Percentiles rank a stretch among this genome's conserved stretches.
phyloP scores from a whole-genome alignment of 2,329 filamentous ascomycete genomes.

The Didymella pomorum region DNA sequence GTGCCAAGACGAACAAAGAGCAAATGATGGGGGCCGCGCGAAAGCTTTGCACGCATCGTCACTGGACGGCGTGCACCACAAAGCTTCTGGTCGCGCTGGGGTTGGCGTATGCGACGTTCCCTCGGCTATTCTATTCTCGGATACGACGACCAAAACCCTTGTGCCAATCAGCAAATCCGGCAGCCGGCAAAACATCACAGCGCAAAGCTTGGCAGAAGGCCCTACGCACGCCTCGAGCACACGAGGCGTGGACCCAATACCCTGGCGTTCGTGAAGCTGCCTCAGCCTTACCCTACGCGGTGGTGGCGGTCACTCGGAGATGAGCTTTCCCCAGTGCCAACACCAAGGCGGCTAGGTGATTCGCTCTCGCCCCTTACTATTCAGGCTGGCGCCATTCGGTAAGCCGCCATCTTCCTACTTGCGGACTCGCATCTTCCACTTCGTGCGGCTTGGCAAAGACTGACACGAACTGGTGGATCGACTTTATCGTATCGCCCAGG shows the following conservation, averaged over 20 bases:
- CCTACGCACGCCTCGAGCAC: conserved; percentile 7
- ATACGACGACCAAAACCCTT: conserved; percentile 19
- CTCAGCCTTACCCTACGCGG: conserved; percentile 21
- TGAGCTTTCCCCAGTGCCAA: conserved; percentile 18
- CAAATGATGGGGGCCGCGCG: conserved; percentile 1
- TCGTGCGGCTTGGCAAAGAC: conserved; percentile 7
- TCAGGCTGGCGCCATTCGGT: conserved; percentile 18
- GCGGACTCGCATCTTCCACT: conserved; percentile 11
- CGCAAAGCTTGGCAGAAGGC: not conserved
- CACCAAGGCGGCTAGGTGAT: conserved; percentile 19
- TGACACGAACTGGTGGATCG: conserved; percentile 23
- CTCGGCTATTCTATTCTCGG: conserved; percentile 22
- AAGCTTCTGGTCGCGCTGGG: conserved; percentile 14
- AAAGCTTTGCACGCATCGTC: conserved; percentile 18
- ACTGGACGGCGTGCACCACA: conserved; percentile 10
- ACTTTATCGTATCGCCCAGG: conserved; percentile 20
- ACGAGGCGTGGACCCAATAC: conserved; percentile 12
- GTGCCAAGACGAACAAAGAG: conserved; percentile 4
- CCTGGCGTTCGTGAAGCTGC: conserved; percentile 14
- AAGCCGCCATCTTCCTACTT: conserved; percentile 19
- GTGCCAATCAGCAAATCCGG: conserved; percentile 23
- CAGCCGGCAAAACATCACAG: conserved; percentile 11
- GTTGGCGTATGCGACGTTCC: conserved; percentile 18
- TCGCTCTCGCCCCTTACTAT: conserved; percentile 21
- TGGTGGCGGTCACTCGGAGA: conserved; percentile 17